A percentile compares a stretch with the other conserved stretches of the same genome.
Evolutionary conservation across 2,329 filamentous ascomycete genomes (phyloP).

Genomic region (Mollisiaceae sp.): DNA sequence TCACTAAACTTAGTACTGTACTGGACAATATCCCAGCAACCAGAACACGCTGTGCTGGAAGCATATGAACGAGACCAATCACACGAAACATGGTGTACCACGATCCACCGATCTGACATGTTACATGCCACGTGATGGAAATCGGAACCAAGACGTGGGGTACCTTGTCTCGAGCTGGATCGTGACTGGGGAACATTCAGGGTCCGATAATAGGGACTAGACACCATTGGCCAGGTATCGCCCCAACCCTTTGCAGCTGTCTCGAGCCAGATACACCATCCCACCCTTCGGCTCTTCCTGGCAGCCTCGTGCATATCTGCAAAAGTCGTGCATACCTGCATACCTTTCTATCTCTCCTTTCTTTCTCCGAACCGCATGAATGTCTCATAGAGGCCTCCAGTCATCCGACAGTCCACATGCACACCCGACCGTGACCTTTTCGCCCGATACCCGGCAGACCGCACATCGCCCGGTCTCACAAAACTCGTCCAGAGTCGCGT

Average conservation of each 20-base stretch:
- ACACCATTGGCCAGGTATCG: constrained; percentile 4
- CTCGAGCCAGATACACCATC: constrained; percentile 8
- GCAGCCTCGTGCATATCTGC: constrained; percentile 13
- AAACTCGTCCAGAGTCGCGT: constrained; percentile 31
- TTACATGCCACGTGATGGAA: not conserved
- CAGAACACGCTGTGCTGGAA: too few relatives aligned
- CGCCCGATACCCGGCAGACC: constrained; percentile 31
- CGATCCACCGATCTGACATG: not conserved
- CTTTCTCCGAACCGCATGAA: constrained; percentile 33
- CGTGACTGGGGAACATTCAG: not conserved
- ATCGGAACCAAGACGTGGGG: constrained; percentile 4
- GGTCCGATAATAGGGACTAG: not conserved
- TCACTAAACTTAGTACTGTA: too few relatives aligned
- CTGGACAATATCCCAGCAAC: too few relatives aligned
- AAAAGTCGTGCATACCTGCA: not conserved
- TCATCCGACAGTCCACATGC: constrained; percentile 22
- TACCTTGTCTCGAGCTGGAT: not conserved
- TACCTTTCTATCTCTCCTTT: not conserved
- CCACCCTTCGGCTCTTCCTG: not conserved
- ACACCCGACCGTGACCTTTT: constrained; percentile 21
- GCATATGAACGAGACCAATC: too few relatives aligned
- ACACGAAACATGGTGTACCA: too few relatives aligned
- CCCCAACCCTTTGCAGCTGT: not conserved
- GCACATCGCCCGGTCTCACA: constrained; percentile 30
- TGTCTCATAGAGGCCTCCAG: constrained; percentile 40